phyloP scores from a whole-genome alignment of 75 land plant genomes.

The Adiantum capillusveneris region DNA sequence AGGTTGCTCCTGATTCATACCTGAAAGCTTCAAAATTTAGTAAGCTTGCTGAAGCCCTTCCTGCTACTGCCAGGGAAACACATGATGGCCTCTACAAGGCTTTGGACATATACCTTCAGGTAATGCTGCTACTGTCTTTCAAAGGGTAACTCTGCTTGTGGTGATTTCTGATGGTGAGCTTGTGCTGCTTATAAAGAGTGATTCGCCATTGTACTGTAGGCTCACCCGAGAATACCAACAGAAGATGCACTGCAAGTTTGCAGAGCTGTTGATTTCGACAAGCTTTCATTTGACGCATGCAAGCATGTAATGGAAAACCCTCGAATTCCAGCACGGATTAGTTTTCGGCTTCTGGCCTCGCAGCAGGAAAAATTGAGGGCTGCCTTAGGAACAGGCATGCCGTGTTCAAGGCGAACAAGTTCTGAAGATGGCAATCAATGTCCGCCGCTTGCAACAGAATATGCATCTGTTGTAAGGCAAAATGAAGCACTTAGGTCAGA shows the following conservation, averaged over 20 bases:
- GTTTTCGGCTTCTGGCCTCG: constrained; percentile 39
- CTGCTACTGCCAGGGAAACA: constrained; percentile 45
- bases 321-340: constrained; percentile 38
- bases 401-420: neutral
- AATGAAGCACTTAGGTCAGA: constrained; percentile 45
- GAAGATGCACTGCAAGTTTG: constrained; percentile 43
- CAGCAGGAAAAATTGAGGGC: constrained; percentile 22
- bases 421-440: neutral
- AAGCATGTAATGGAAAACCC: constrained; percentile 58
- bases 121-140: neutral
- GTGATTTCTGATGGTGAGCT: too few species aligned
- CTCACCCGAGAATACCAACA: constrained; percentile 40
- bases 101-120: constrained; percentile 45
- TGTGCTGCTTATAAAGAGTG: neutral
- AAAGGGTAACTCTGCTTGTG: too few species aligned
- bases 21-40: constrained; percentile 49
- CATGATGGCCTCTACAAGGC: constrained; percentile 66
- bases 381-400: neutral
- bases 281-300: constrained; percentile 49
- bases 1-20: constrained; percentile 51
- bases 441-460: constrained; percentile 11
- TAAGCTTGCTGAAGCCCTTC: constrained; percentile 45
- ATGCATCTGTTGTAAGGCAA: constrained; percentile 16
- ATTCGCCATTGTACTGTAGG: constrained; percentile 21
- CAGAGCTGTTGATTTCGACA: constrained; percentile 41